Evolutionary conservation across 352 stramenopile genomes (phyloP).

Genomic region (Phytophthora cryptogea): DNA sequence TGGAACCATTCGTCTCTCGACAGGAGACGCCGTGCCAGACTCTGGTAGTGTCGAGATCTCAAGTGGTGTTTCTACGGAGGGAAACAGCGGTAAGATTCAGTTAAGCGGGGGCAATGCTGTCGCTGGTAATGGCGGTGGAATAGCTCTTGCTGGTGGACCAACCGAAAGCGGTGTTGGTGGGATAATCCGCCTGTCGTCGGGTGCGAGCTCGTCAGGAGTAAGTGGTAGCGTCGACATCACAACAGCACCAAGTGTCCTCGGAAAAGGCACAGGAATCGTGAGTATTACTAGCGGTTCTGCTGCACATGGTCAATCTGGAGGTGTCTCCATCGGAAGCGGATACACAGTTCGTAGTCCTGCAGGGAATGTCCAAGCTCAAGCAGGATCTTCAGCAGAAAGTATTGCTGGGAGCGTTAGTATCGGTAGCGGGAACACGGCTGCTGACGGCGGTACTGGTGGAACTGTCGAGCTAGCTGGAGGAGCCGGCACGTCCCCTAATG

Average conservation of each 20-base stretch:
- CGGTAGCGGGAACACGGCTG: constrained; percentile 38
- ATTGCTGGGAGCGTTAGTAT: constrained; percentile 39
- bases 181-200: constrained; percentile 39
- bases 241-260: constrained; percentile 17
- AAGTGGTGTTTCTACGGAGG: constrained; percentile 48
- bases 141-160: constrained; percentile 53
- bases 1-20: constrained; percentile 41
- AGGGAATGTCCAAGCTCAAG: constrained; percentile 36
- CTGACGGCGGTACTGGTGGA: constrained; percentile 36
- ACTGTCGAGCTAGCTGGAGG: constrained; percentile 44
- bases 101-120: constrained; percentile 50
- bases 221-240: constrained; percentile 35
- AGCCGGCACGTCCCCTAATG: constrained; percentile 50
- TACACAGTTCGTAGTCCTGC: constrained; percentile 22
- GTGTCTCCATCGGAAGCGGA: constrained; percentile 33
- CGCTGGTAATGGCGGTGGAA: constrained; percentile 42
- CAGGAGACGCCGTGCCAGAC: constrained; percentile 33
- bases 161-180: constrained; percentile 46
- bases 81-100: constrained; percentile 55
- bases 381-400: constrained; percentile 37
- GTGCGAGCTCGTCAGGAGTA: constrained; percentile 35
- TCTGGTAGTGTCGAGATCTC: constrained; percentile 52
- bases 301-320: constrained; percentile 27
- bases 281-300: constrained; percentile 37
- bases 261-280: constrained; percentile 34